These are phyloP conservation scores for Scenedesmus sp. DNA, from an alignment of 163 green algal genomes.

Conservation along the genomic window DNA sequence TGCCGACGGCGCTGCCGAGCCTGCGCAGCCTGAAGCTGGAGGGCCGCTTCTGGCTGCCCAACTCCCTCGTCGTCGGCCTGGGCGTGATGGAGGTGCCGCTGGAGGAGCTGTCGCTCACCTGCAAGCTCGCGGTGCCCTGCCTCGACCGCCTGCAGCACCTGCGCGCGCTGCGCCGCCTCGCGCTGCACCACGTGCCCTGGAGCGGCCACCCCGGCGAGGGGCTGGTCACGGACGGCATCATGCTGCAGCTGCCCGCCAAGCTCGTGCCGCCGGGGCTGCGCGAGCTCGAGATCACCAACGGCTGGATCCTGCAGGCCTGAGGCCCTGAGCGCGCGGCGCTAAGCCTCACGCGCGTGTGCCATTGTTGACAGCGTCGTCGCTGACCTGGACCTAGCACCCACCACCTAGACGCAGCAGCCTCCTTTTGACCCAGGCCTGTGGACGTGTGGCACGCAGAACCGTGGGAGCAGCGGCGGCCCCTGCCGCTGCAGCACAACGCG, in stretches of 20 bases:
- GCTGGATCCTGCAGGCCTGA: slow-evolving; percentile 39
- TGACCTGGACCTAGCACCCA: too few relatives aligned
- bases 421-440: too few relatives aligned
- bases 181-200: slow-evolving; percentile 14
- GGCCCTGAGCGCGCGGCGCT: neutral
- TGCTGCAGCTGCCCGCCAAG: slow-evolving; percentile 40
- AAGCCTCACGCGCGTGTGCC: too few relatives aligned
- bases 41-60: slow-evolving; percentile 42
- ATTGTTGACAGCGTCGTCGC: neutral
- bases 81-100: slow-evolving; percentile 44
- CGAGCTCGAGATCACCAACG: slow-evolving; percentile 41
- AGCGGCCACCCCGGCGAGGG: slow-evolving; percentile 2
- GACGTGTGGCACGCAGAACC: neutral
- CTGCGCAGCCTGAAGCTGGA: slow-evolving; percentile 3
- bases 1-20: slow-evolving; percentile 23
- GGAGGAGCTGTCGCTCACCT: slow-evolving; percentile 17
- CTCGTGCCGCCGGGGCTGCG: slow-evolving; percentile 26
- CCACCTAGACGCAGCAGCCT: too few relatives aligned
- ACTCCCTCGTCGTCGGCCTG: slow-evolving; percentile 35
- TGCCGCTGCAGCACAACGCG: too few relatives aligned
- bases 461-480: too few relatives aligned
- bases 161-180: slow-evolving; percentile 11
- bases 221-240: neutral
- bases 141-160: slow-evolving; percentile 29
- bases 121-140: slow-evolving; percentile 35